Conservation (phyloP, 345 rosid species). For the Boechera retrofracta region DNA sequence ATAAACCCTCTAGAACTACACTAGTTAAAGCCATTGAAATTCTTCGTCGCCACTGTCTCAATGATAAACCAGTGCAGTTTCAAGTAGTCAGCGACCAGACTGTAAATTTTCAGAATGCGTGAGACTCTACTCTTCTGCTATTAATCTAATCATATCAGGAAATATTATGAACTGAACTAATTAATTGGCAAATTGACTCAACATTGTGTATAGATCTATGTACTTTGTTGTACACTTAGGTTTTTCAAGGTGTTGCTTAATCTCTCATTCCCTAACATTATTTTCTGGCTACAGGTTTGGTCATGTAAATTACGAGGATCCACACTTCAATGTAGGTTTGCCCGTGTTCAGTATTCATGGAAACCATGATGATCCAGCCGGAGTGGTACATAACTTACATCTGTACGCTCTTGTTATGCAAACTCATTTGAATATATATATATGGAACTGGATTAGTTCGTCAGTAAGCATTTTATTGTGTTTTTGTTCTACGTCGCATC, state of each 20-base stretch:
- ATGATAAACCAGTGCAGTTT: constrained; percentile 88
- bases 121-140: constrained; percentile 40
- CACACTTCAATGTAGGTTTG: constrained; percentile 95
- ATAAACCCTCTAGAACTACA: constrained; percentile 95
- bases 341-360: constrained; percentile 99
- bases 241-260: constrained; percentile 26
- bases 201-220: constrained; percentile 1
- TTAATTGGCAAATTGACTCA: constrained; percentile 22
- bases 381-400: constrained; percentile 72
- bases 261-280: constrained; percentile 27
- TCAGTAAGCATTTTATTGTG: constrained; percentile 1
- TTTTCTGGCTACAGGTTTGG: constrained; percentile 70
- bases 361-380: constrained; percentile 99
- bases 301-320: constrained; percentile 98
- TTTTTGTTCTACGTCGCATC: constrained; percentile 35
- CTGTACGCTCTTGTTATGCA: constrained; percentile 25
- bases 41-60: constrained; percentile 93
- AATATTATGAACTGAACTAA: background rate
- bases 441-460: background rate
- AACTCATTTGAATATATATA: constrained; percentile 11
- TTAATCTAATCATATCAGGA: constrained; percentile 24
- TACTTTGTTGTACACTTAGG: background rate
- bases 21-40: constrained; percentile 94
- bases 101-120: constrained; percentile 83
- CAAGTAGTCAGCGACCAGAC: constrained; percentile 99